These are phyloP conservation scores for Mycena sanguinolenta DNA, from an alignment of 768 basidiomycete species.

Conservation along the genomic window DNA sequence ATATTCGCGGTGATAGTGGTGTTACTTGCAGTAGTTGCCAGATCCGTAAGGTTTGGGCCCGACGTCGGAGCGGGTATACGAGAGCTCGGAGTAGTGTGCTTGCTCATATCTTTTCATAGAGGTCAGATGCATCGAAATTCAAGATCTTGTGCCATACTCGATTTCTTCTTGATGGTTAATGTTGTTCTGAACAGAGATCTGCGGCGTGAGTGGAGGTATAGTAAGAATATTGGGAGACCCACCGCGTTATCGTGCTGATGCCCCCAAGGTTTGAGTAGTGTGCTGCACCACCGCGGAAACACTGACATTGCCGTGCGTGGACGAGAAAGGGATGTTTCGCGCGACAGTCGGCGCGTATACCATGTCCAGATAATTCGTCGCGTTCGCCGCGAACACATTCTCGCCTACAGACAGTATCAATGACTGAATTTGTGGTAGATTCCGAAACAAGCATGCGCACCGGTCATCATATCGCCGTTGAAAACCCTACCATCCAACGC, in stretches of 20 bases:
- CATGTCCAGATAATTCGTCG: constrained; percentile 34
- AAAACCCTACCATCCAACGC: constrained; percentile 25
- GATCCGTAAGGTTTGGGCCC: constrained; percentile 36
- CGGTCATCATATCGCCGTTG: constrained; percentile 37
- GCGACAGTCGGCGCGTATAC: constrained; percentile 29
- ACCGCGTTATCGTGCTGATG: constrained; percentile 35
- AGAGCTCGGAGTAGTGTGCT: constrained; percentile 32
- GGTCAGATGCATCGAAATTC: constrained; percentile 14
- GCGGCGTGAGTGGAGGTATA: neutral
- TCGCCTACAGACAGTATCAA: constrained; percentile 17
- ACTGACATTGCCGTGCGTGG: constrained; percentile 36
- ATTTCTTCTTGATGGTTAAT: constrained; percentile 37
- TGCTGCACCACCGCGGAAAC: neutral
- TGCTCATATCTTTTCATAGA: constrained; percentile 34
- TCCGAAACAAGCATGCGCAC: constrained; percentile 12
- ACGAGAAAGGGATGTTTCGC: constrained; percentile 35
- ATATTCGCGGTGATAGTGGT: neutral
- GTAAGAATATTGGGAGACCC: constrained; percentile 11
- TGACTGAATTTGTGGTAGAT: neutral
- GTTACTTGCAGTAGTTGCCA: constrained; percentile 34
- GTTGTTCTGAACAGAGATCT: constrained; percentile 19
- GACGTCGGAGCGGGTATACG: constrained; percentile 36
- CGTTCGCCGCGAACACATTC: constrained; percentile 33
- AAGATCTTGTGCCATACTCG: constrained; percentile 10
- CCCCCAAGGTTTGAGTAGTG: constrained; percentile 9